Base-by-base conservation (phyloP, 306 rosid species). In the Sesbania bispinosa region DNA sequence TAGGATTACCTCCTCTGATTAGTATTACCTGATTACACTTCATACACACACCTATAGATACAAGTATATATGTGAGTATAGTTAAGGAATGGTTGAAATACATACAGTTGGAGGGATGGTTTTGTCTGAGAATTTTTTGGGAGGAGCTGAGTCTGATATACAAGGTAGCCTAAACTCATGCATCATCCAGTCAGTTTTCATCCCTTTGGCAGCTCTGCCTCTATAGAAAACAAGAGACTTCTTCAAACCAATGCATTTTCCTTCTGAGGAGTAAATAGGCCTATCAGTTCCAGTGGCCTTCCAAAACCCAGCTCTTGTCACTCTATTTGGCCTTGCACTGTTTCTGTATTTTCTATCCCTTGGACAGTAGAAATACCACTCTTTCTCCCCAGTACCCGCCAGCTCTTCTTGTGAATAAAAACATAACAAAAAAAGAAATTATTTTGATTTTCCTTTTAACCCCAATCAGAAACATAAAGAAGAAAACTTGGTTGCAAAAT, bases 171-270 rank as follows among this genome's bases (percentile, higher is more conserved):
- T 83, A 78, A 90, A 90, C 64, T 90, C 97, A 39, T 90, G 96
- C 97, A 90, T 90, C 97, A 90, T 90, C 97, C 97, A 90, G 3
- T 90, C 96, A 78, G 97, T 88, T 83, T 90, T 90, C 57, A 68
- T 58, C 1, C 96, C 97, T 57, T 83, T 88, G 19, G 96, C 85
- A 38, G 97, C 92, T 82, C 88, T 85, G 18, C 97, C 97, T 79
- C 82, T 83, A 61, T 90, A 90, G 79, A 90, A 90, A 8, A 90
- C 97, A 73, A 88, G 95, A 5, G 97, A 90, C 30, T 90, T 90
- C 84, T 90, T 90, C 80, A 90, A 73, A 10, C 97, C 97, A 67
- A 90, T 88, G 74, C 92, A 90, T 72, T 76, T 86, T 14, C 92
- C 87, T 30, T 74, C 82, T 11, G 92, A 86, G 8, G 97, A 88